Percentiles rank a stretch among this genome's conserved stretches.
phyloP scores from a whole-genome alignment of 345 rosid species.

The Eutrema japonicum region DNA sequence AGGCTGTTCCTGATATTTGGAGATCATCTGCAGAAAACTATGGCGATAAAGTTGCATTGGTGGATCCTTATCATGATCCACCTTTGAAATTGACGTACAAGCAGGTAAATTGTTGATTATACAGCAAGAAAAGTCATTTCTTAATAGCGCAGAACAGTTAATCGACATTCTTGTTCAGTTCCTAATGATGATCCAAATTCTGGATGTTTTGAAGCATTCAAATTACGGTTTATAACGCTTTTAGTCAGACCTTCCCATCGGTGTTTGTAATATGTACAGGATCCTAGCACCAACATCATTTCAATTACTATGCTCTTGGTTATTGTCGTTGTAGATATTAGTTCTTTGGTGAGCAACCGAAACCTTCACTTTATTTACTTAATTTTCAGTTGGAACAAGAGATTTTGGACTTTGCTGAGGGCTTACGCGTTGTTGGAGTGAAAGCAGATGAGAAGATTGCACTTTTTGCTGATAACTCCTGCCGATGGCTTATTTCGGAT shows the following conservation, averaged over 20 bases:
- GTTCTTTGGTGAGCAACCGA: neutral
- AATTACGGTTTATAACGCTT: neutral
- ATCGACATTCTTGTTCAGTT: neutral
- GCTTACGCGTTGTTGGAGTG: slow-evolving; percentile 74
- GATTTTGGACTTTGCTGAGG: slow-evolving; percentile 82
- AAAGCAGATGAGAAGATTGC: slow-evolving; percentile 83
- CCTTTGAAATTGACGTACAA: slow-evolving; percentile 79
- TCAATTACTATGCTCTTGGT: neutral
- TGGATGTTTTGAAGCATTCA: neutral
- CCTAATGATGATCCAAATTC: neutral
- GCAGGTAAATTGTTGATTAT: slow-evolving; percentile 50
- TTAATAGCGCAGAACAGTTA: neutral
- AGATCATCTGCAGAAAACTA: slow-evolving; percentile 79
- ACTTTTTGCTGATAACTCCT: slow-evolving; percentile 94
- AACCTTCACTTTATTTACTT: slow-evolving; percentile 22
- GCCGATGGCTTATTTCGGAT: slow-evolving; percentile 90
- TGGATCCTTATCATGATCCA: slow-evolving; percentile 90
- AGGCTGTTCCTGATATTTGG: slow-evolving; percentile 92
- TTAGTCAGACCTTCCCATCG: neutral
- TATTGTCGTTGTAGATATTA: neutral
- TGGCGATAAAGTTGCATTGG: slow-evolving; percentile 76
- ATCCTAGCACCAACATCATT: neutral
- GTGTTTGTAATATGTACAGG: neutral
- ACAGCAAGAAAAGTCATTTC: neutral
- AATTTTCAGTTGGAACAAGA: slow-evolving; percentile 81